Evolutionary conservation across 139 green algal species (phyloP).

Genomic region (Chlorella vulgaris): DNA sequence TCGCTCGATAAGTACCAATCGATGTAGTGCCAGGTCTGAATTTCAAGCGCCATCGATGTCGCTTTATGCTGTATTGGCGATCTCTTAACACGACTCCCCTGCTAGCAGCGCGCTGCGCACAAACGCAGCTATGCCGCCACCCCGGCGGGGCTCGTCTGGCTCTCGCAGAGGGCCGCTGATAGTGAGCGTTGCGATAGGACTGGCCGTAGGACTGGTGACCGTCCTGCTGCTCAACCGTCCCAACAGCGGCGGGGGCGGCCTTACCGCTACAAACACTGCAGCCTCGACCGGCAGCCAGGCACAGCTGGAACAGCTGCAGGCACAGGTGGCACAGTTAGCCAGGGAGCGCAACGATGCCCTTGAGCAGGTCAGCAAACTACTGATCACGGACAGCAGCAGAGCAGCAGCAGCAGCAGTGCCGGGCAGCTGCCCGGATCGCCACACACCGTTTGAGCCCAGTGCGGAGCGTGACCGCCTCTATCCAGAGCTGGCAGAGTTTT

Average conservation of each 20-base stretch:
- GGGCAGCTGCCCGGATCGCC: slow-evolving; percentile 36
- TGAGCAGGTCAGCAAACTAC: not conserved
- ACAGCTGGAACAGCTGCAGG: not conserved
- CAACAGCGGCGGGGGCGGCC: no score
- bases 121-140: not conserved
- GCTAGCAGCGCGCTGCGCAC: not conserved
- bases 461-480: slow-evolving; percentile 31
- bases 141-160: not conserved
- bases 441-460: slow-evolving; percentile 45
- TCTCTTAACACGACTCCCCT: not conserved
- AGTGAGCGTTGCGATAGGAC: slow-evolving; percentile 1
- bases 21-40: no score
- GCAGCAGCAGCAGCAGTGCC: not conserved
- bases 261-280: not conserved
- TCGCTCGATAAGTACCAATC: no score
- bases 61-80: no score
- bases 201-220: slow-evolving; percentile 7
- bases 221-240: not conserved
- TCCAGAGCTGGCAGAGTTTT: slow-evolving; percentile 49
- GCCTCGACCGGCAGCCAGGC: not conserved
- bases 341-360: not conserved
- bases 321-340: not conserved
- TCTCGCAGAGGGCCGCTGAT: not conserved
- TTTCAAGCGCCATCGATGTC: no score
- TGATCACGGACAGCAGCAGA: not conserved